Conservation (phyloP, 2,329 filamentous ascomycete species). For the Daldinia sp. region DNA sequence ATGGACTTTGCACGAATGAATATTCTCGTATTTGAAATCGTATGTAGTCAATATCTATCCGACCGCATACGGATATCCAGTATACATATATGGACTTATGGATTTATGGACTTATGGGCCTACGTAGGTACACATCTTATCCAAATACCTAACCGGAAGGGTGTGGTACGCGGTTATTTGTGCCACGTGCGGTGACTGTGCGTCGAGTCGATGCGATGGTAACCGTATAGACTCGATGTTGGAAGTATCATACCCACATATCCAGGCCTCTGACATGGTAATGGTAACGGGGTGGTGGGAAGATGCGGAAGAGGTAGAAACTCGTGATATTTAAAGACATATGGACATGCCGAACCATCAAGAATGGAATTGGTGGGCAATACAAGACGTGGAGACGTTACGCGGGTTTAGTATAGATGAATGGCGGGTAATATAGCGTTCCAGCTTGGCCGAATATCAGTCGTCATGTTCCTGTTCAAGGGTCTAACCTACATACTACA, state of each 20-base stretch:
- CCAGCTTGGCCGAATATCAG: conserved; percentile 28
- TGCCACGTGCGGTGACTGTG: neutral
- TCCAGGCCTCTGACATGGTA: neutral
- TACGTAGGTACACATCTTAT: neutral
- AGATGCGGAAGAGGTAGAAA: neutral
- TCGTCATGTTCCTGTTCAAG: conserved; percentile 9
- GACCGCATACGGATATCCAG: neutral
- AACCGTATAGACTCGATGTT: neutral
- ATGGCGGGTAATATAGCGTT: conserved; percentile 19
- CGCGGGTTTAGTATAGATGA: conserved; percentile 5
- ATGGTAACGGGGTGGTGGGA: neutral
- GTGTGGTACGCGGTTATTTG: neutral
- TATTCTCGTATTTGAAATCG: neutral
- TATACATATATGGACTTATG: too few relatives aligned
- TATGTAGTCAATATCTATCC: neutral
- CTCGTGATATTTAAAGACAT: too few relatives aligned
- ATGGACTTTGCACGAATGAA: neutral
- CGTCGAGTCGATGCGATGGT: conserved; percentile 5
- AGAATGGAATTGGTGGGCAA: conserved; percentile 5
- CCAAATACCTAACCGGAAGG: neutral
- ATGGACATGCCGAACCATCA: too few relatives aligned
- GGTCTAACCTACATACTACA: too few relatives aligned
- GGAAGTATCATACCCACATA: neutral
- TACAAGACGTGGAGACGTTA: conserved; percentile 14
- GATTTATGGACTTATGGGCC: too few relatives aligned